Evolutionary conservation across 2,329 filamentous ascomycete species (phyloP), one percentile per base, ranked within the genome.

Genomic region (Neoscytalidium dimidiatum): DNA sequence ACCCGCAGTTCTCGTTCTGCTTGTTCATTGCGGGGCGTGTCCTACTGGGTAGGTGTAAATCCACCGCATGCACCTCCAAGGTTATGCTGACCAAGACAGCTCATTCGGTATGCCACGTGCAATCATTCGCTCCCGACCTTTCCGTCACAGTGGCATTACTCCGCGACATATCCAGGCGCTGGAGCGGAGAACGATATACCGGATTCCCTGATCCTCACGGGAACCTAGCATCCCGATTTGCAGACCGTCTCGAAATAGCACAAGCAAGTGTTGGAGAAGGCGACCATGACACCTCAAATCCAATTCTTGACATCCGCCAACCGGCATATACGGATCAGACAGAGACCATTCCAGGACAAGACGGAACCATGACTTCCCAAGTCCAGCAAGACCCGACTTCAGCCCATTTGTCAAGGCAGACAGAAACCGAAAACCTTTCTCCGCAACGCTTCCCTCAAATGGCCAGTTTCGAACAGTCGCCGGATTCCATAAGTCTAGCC

Each of bases 211-310:
- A 58, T 9, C 7, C 35, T 6, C 21, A 43, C 17, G 56, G 58
- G 43, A 78, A 76, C 62, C 66, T 79, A 7, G 77, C 78, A 0
- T 74, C 74, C 7, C 76, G 76, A 51, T 77, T 79, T 61, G 75
- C 76, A 0, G 64, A 64, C 2, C 70, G 75, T 4, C 69, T 80
- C 13, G 68, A 73, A n/a, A 67, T 71, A 17, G 74, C 75, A 4
- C 60, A 62, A 28, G n/a, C 31, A 21, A 62, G 31, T 14, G 4
- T 62, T 5, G 21, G 14, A 2, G 35, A 19, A 8, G 48, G 58
- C 14, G n/a, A 21, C 6, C 29, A 35, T 6, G 23, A 49, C n/a
- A 26, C 3, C n/a, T 38, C 44, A 3, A 67, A 70, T 2, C 66
- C 66, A 7, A 64, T 70, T 7, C 52, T 77, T 6, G 75, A 79